phyloP scores from a whole-genome alignment of 2,329 filamentous ascomycete species.

The Aureobasidium sp. region DNA sequence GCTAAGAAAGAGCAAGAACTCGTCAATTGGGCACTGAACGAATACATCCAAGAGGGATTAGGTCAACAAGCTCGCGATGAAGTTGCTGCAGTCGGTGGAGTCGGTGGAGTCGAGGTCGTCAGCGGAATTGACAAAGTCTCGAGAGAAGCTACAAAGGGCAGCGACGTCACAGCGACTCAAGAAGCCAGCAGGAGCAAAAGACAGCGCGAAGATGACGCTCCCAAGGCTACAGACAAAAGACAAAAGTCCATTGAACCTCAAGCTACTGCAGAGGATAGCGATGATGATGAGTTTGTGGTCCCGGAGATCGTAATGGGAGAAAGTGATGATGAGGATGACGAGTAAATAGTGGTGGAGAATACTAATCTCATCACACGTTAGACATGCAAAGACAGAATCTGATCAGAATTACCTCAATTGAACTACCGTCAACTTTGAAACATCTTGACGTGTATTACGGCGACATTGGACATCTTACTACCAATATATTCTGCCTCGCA shows the following conservation, averaged over 20 bases:
- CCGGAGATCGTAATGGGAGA: slow-evolving; percentile 37
- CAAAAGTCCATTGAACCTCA: slow-evolving; percentile 9
- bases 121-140: too few species aligned
- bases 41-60: slow-evolving; percentile 14
- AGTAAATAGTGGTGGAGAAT: slow-evolving; percentile 17
- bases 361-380: too few species aligned
- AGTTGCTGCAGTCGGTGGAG: too few species aligned
- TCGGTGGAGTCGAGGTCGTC: too few species aligned
- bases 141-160: background rate
- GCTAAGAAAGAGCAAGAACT: background rate
- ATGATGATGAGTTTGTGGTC: slow-evolving; percentile 41
- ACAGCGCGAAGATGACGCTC: background rate
- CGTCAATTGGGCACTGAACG: slow-evolving; percentile 15
- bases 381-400: too few species aligned
- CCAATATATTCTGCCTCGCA: too few species aligned
- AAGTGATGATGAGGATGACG: slow-evolving; percentile 32
- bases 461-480: too few species aligned
- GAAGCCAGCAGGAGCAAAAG: background rate
- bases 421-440: too few species aligned
- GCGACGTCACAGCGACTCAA: background rate
- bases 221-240: slow-evolving; percentile 3
- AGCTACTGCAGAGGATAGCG: slow-evolving; percentile 28
- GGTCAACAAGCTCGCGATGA: too few species aligned
- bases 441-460: too few species aligned
- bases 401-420: too few species aligned